A percentile compares a stretch with the other conserved stretches of the same genome.
phyloP scores from a whole-genome alignment of 2,329 filamentous ascomycete genomes.

The Nothomitra cinnamomea region DNA sequence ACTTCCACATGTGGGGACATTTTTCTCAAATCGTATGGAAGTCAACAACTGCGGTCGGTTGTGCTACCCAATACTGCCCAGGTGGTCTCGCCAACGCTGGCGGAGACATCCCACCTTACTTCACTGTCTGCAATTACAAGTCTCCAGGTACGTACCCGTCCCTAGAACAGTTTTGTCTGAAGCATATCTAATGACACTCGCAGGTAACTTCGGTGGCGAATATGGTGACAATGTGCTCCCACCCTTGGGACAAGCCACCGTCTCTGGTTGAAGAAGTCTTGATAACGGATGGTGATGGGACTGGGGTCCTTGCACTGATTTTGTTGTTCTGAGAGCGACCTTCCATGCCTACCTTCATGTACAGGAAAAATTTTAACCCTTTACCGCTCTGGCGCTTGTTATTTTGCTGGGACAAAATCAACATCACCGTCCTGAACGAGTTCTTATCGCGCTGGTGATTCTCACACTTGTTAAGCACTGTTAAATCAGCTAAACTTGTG shows the following conservation, averaged over 20 bases:
- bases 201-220: slow-evolving; percentile 37
- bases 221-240: slow-evolving; percentile 35
- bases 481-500: not conserved
- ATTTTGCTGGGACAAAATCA: not conserved
- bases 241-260: slow-evolving; percentile 23
- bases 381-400: not conserved
- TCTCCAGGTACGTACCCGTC: slow-evolving; percentile 43
- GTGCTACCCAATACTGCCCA: slow-evolving; percentile 38
- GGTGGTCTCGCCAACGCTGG: slow-evolving; percentile 29
- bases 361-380: not conserved
- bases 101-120: slow-evolving; percentile 35
- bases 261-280: slow-evolving; percentile 8
- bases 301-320: not conserved
- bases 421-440: not conserved
- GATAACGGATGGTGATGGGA: not conserved
- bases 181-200: slow-evolving; percentile 14
- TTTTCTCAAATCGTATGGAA: slow-evolving; percentile 64
- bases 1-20: slow-evolving; percentile 55
- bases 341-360: not conserved
- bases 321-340: not conserved
- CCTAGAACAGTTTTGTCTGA: slow-evolving; percentile 5
- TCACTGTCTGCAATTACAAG: slow-evolving; percentile 80
- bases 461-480: not conserved
- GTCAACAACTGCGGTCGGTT: slow-evolving; percentile 43
- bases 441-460: not conserved